Base-by-base conservation (phyloP, 768 basidiomycete species). In the Macrocybe gigantea region DNA sequence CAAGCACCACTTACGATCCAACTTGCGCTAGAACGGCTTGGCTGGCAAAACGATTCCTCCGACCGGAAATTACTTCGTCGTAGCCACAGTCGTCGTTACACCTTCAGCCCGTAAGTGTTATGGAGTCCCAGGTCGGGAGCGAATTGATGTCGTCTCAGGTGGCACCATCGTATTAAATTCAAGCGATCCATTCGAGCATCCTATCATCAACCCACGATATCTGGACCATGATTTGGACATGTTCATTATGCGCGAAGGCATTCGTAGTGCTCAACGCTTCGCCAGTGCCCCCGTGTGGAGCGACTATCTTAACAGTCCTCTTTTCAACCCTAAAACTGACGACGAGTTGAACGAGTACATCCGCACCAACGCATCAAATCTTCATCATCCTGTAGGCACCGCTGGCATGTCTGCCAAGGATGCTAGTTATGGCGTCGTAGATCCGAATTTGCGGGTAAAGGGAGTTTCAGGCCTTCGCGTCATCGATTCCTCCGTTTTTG, bases 131-230 rank as follows among this genome's bases (percentile, higher is more conserved):
- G 14, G 36, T 15, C 41, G 39, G 39, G 22, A 36, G 60, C 10
- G 47, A 45, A 29, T 44, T 57, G 51, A 45, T 5, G 54, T 60
- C 9, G 48, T 58, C 2, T 54, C 59, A 11, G 56, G 62, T 32
- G 66, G 66, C 15, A 57, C 55, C 8, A 40, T 67, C 7, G 58
- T 54, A 7, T 52, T 77, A 51, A 68, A 61, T 39, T 70, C 71
- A 22, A 69, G 57, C 14, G 58, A 67, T 50, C 62, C 70, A 10
- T 74, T 76, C 60, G 65, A 64, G 33, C 32, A 60, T 33, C 75
- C 77, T 1, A 36, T 62, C 13, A 73, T 79, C 57, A 67, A 79
- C 55, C 72, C 74, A 0, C 69, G 69, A 49, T 70, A 75, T 61
- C 63, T 71, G 15, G 55, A 48, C 37, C 39, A 53, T 11, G 45